These are phyloP conservation scores for Aspergillus egyptiacus DNA, from an alignment of 495 filamentous ascomycete species.

Conservation along the genomic window DNA sequence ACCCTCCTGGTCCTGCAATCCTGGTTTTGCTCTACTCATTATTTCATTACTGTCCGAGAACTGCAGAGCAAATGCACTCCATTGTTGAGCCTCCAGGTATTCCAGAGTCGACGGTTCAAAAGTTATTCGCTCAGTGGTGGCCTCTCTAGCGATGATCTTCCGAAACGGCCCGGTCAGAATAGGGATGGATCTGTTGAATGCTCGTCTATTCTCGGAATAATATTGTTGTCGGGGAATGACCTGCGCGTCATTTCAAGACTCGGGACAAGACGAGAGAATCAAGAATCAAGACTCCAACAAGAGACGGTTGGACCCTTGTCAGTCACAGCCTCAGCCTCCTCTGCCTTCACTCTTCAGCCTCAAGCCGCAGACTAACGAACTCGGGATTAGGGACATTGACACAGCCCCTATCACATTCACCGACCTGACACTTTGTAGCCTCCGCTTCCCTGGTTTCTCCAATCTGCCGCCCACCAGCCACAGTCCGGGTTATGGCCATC, in stretches of 20 bases:
- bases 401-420: slow-evolving; percentile 4
- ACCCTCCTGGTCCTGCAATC: not conserved
- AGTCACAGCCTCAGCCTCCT: not conserved
- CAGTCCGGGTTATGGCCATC: not conserved
- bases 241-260: not conserved
- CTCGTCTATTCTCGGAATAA: slow-evolving; percentile 13
- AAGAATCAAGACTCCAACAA: not conserved
- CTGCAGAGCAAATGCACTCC: not conserved
- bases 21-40: not conserved
- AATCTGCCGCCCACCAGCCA: not conserved
- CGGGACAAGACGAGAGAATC: too few species aligned
- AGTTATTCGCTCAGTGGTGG: slow-evolving; percentile 10
- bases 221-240: not conserved
- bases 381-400: not conserved
- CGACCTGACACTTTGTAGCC: too few species aligned
- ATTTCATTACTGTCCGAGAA: not conserved
- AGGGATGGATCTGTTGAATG: too few species aligned
- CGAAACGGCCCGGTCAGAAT: too few species aligned
- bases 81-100: not conserved
- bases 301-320: too few species aligned
- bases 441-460: too few species aligned
- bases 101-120: not conserved
- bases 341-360: too few species aligned
- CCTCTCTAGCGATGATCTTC: not conserved
- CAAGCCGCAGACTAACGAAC: not conserved